A percentile compares a stretch with the other conserved stretches of the same genome.
These are phyloP conservation scores for Beta vulgaris DNA, from an alignment of 148 eudicot species.

Conservation along the genomic window DNA sequence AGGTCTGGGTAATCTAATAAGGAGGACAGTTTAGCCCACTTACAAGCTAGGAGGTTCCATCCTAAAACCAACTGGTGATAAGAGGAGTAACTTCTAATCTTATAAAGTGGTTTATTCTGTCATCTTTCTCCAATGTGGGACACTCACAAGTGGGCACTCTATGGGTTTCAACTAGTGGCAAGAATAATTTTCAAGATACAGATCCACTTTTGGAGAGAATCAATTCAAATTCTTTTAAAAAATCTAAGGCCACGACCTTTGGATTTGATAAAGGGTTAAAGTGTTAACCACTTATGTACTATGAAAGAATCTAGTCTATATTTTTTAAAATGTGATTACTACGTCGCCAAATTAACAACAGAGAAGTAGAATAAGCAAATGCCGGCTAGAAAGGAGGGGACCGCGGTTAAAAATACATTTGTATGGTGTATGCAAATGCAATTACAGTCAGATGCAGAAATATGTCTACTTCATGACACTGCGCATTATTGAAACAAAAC, in stretches of 20 bases:
- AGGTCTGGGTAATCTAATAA: no score
- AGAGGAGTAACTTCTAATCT: no score
- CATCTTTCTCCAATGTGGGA: no score
- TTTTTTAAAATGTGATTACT: neutral
- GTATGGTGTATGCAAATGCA: slow-evolving; percentile 15
- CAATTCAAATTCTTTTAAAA: neutral
- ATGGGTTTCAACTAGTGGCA: no score
- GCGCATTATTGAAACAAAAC: neutral
- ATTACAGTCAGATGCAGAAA: slow-evolving; percentile 12
- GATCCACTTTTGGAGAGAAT: neutral
- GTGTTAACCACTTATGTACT: neutral
- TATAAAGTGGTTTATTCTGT: no score
- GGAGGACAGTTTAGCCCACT: no score
- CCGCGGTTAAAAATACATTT: neutral
- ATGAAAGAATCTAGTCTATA: neutral
- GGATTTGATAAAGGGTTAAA: slow-evolving; percentile 26
- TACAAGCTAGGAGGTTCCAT: no score
- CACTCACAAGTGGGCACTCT: no score
- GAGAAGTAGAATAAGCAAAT: slow-evolving; percentile 22
- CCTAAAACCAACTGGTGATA: no score
- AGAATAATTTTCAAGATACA: no score
- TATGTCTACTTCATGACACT: neutral
- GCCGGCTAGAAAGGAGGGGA: slow-evolving; percentile 13
- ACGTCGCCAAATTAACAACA: neutral
- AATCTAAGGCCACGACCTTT: slow-evolving; percentile 20